phyloP scores from a whole-genome alignment of 129 eudicot species.

The Artemisia tridentata region DNA sequence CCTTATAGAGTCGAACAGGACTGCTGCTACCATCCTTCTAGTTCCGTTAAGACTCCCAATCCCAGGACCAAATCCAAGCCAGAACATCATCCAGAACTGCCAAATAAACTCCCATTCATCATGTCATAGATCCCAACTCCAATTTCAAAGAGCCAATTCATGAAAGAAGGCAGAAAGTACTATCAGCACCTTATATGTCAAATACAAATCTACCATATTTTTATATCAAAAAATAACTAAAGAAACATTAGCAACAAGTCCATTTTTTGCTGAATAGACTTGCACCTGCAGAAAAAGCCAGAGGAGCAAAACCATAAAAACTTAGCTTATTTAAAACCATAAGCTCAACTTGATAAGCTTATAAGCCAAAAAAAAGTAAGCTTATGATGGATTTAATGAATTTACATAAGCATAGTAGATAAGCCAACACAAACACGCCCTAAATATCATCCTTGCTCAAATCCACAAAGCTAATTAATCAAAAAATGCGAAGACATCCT shows the following conservation, averaged over 20 bases:
- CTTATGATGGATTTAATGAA: no score
- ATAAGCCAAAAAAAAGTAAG: no score
- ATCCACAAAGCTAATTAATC: no score
- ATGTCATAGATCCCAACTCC: constrained; percentile 83
- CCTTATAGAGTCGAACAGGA: constrained; percentile 99
- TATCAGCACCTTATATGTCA: constrained; percentile 47
- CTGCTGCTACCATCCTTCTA: constrained; percentile 64
- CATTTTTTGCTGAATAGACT: neutral
- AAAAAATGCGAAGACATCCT: no score
- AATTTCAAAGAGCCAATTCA: no score
- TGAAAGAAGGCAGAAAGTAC: no score
- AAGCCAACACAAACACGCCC: no score
- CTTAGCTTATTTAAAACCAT: no score
- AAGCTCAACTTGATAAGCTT: no score
- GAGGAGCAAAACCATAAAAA: constrained; percentile 1
- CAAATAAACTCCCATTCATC: constrained; percentile 58
- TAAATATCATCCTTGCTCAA: no score
- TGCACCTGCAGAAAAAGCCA: neutral
- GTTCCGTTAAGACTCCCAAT: constrained; percentile 82
- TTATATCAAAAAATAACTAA: neutral
- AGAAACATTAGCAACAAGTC: neutral
- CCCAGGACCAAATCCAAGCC: constrained; percentile 60
- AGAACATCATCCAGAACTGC: constrained; percentile 62
- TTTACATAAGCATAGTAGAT: no score
- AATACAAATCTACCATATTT: neutral